Evolutionary conservation across 139 green algal genomes (phyloP).

Genomic region (Chlorella sp.): DNA sequence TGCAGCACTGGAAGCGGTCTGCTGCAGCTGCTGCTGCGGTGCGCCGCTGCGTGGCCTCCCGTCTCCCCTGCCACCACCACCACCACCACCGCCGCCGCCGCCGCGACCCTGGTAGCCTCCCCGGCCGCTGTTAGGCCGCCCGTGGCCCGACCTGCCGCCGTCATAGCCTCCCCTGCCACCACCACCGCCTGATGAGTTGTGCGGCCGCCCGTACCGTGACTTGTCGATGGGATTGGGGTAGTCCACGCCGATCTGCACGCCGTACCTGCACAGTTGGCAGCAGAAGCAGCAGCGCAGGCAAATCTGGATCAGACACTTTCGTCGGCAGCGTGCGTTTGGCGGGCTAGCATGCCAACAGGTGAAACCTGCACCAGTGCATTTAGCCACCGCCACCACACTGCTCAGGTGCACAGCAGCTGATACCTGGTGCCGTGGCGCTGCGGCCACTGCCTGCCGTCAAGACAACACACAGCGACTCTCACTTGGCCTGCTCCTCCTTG

Average conservation of each 20-base stretch:
- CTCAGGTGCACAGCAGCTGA: neutral
- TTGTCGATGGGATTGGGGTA: conserved; percentile 56
- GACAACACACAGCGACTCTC: too few species aligned
- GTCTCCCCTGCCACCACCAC: neutral
- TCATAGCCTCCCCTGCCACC: neutral
- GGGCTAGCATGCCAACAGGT: neutral
- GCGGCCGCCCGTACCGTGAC: conserved; percentile 16
- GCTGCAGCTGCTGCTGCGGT: too few species aligned
- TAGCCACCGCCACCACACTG: neutral
- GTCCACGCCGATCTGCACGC: conserved; percentile 54
- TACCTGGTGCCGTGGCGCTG: neutral
- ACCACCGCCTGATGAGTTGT: conserved; percentile 15
- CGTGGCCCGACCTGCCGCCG: neutral
- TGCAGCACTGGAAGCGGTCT: too few species aligned
- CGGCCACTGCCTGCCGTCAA: too few species aligned
- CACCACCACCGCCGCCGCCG: neutral
- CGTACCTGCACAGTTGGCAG: conserved; percentile 21
- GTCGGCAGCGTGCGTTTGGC: neutral
- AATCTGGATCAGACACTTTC: neutral
- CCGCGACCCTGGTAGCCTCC: neutral
- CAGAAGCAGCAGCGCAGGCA: neutral
- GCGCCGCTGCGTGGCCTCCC: too few species aligned
- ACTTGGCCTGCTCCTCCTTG: conserved; percentile 46
- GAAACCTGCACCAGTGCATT: neutral
- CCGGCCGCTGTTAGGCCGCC: neutral